Percentiles rank a stretch among this genome's conserved stretches.
Evolutionary conservation across 1,139 yeast genomes (phyloP).

Genomic region (Pneumocystis jirovecii): DNA sequence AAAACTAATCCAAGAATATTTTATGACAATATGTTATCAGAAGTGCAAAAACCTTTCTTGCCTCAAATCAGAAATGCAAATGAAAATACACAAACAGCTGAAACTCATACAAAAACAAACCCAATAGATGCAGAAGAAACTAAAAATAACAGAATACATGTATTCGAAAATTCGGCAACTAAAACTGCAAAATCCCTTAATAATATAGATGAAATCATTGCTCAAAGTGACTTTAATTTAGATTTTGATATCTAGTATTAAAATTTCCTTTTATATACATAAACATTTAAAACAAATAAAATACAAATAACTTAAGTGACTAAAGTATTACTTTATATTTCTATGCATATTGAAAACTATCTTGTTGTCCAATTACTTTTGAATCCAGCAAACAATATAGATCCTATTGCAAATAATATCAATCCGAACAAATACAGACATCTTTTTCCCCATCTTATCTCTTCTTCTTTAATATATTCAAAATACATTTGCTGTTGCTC

Average conservation of each 20-base stretch:
- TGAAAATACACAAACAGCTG: not conserved
- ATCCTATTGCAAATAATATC: not conserved
- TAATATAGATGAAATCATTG: not conserved
- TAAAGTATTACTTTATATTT: not conserved
- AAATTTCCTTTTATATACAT: not conserved
- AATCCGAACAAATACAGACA: not conserved
- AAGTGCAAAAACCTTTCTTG: not conserved
- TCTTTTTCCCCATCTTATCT: not conserved
- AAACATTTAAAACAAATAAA: not conserved
- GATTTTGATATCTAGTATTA: not conserved
- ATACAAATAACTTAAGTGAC: not conserved
- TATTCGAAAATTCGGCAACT: not conserved
- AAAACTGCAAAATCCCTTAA: not conserved
- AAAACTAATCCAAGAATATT: slow-evolving; percentile 76
- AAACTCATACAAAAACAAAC: not conserved
- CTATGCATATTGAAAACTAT: not conserved
- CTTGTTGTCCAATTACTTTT: not conserved
- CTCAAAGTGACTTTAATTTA: not conserved
- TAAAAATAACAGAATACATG: not conserved
- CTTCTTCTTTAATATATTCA: not conserved
- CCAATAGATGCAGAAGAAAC: not conserved
- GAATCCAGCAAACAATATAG: not conserved
- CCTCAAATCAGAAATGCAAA: not conserved
- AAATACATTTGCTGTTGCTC: not conserved
- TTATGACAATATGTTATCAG: slow-evolving; percentile 29